Evolutionary conservation across 768 basidiomycete genomes (phyloP).

Genomic region (Tulasnella sp.): DNA sequence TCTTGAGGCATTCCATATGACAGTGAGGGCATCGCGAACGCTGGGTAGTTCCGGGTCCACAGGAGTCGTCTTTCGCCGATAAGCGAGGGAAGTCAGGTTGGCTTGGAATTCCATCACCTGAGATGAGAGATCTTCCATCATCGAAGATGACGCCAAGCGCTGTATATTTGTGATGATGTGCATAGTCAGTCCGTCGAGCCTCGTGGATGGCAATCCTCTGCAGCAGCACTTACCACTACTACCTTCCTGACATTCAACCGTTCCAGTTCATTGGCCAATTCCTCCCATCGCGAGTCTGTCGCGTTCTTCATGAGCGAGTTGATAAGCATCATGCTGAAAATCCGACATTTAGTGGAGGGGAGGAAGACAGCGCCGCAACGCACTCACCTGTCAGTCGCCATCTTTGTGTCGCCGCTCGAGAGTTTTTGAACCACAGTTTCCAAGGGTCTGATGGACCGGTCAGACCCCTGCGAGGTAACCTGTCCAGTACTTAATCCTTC

Average conservation of each 20-base stretch:
- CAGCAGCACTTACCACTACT: constrained; percentile 53
- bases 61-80: constrained; percentile 67
- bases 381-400: constrained; percentile 79
- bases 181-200: neutral
- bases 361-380: constrained; percentile 16
- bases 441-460: constrained; percentile 33
- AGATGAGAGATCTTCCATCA: constrained; percentile 69
- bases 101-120: constrained; percentile 83
- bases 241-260: constrained; percentile 68
- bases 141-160: constrained; percentile 76
- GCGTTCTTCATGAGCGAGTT: constrained; percentile 74
- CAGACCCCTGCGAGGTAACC: neutral
- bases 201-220: neutral
- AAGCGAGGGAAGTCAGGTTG: constrained; percentile 66
- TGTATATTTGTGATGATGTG: constrained; percentile 25
- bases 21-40: constrained; percentile 37
- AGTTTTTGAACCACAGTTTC: constrained; percentile 75
- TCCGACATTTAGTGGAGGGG: neutral
- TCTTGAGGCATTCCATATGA: constrained; percentile 57
- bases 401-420: constrained; percentile 71
- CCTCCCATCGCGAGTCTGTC: constrained; percentile 66
- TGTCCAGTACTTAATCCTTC: neutral
- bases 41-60: constrained; percentile 49
- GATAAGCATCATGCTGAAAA: constrained; percentile 71
- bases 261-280: constrained; percentile 65